Base-by-base conservation (phyloP, 78 protist species). In the Isochrysis galbana region DNA sequence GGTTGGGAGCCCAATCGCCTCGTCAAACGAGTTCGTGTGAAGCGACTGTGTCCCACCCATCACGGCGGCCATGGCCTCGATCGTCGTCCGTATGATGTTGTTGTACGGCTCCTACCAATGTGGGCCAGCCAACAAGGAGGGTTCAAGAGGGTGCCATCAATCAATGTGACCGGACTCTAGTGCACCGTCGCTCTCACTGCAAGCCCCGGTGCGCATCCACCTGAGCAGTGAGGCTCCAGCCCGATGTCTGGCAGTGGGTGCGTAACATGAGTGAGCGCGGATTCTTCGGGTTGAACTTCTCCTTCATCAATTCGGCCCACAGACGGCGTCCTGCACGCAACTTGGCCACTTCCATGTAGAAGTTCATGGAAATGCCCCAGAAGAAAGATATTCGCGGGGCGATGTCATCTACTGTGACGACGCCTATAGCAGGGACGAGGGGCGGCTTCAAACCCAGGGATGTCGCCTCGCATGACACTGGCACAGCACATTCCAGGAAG, bases 1-100 rank as follows among this genome's bases (percentile, higher is more conserved):
- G 14, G 99, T 98, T 34, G 99, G 99, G 72, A 98, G 97, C 21
- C 99, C 98, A 25, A 98, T 91, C 29, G 99, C 87, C 93, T 93
- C 95, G 48, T 94, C 95, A n/a, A 84, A 94, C 51, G 94, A 54
- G 91, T 94, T 94, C 32, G 95, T 94, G 95, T 98, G 99, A 42
- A 98, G 95, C 32, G 96, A 90, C 95, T 98, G 99, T 29, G 99
- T 97, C 45, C 99, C 99, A n/a, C 98, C 99, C 38, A 98, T 92
- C 38, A 95, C 96, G 5, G 99, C 99, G 5, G 99, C 98, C 98
- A 98, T 97, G 3, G 99, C 99, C 91, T 98, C 99, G 36, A 98
- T 93, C 4, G 99, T 98, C 25, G 99, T 99, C 82, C 99, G 97
- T 86, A 99, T 90, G 48, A 98, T 92, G 94, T 91, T 91, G 90